phyloP scores from a whole-genome alignment of 2,329 filamentous ascomycete genomes.

The Botrytis paeoniae region DNA sequence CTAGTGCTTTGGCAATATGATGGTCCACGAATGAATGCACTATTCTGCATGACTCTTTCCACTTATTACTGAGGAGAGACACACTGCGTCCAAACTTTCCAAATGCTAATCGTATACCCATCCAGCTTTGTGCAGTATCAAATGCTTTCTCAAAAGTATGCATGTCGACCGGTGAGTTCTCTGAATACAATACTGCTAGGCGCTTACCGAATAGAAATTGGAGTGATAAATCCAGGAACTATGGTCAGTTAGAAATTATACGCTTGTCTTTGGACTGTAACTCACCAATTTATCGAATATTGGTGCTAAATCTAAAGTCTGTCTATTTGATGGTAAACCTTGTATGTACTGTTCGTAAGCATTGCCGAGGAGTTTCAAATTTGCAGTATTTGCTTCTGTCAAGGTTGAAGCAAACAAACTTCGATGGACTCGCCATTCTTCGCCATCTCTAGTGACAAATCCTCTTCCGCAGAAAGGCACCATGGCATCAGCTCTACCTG shows the following conservation, averaged over 20 bases:
- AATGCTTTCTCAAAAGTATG: slow-evolving; percentile 7
- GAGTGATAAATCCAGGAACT: slow-evolving; percentile 14
- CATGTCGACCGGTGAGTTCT: neutral
- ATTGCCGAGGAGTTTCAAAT: neutral
- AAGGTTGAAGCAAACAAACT: slow-evolving; percentile 8
- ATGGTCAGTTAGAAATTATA: neutral
- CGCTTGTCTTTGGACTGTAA: neutral
- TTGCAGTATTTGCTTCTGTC: neutral
- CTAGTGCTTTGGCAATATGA: neutral
- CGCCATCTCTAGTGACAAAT: slow-evolving; percentile 12
- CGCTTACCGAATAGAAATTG: slow-evolving; percentile 10
- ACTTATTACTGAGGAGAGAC: neutral
- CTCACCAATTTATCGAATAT: neutral
- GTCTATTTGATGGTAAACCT: neutral
- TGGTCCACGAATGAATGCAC: slow-evolving; percentile 14
- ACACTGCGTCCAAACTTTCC: neutral
- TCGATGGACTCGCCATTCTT: slow-evolving; percentile 7
- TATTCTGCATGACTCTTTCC: neutral
- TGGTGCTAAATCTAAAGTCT: neutral
- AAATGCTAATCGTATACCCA: slow-evolving; percentile 12
- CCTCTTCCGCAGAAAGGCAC: slow-evolving; percentile 13
- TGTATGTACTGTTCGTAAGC: neutral
- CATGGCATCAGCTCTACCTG: neutral
- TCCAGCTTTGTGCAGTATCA: neutral
- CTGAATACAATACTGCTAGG: neutral